phyloP scores from a whole-genome alignment of 169 alveolate species.

The Plasmodium coatneyi region DNA sequence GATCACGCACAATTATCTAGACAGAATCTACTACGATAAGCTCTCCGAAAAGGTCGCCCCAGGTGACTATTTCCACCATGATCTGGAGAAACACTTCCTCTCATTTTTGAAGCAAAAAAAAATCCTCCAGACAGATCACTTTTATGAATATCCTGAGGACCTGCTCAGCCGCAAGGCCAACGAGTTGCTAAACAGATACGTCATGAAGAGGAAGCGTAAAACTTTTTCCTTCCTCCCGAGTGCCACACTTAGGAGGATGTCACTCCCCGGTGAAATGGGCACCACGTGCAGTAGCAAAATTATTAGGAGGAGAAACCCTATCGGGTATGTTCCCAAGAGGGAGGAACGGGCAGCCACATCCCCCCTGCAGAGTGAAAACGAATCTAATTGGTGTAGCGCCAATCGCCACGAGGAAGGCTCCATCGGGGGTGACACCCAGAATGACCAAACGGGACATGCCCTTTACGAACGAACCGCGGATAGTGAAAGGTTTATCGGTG shows the following conservation, averaged over 20 bases:
- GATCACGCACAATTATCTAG: neutral
- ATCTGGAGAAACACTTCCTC: slow-evolving; percentile 23
- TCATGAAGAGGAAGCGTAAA: slow-evolving; percentile 43
- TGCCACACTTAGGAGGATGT: neutral
- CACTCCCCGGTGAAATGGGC: neutral
- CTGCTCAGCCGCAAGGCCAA: neutral
- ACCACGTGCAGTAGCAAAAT: neutral
- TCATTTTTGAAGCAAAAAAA: slow-evolving; percentile 48
- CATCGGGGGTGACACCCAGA: neutral
- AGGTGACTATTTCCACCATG: neutral
- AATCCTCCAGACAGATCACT: slow-evolving; percentile 1
- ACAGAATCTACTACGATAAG: slow-evolving; percentile 43
- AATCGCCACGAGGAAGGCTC: neutral
- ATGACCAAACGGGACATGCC: neutral
- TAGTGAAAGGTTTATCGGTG: neutral
- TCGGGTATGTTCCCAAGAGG: neutral
- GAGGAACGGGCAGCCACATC: neutral
- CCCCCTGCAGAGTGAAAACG: neutral
- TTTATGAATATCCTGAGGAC: slow-evolving; percentile 26
- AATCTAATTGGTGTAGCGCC: neutral
- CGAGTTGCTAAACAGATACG: slow-evolving; percentile 4
- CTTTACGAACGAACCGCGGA: neutral
- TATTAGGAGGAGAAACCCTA: neutral
- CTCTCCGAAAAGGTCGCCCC: slow-evolving; percentile 3
- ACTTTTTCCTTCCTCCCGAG: neutral